Conservation (phyloP, 1,284 basidiomycete genomes). For the Laetiporus sulphureus region DNA sequence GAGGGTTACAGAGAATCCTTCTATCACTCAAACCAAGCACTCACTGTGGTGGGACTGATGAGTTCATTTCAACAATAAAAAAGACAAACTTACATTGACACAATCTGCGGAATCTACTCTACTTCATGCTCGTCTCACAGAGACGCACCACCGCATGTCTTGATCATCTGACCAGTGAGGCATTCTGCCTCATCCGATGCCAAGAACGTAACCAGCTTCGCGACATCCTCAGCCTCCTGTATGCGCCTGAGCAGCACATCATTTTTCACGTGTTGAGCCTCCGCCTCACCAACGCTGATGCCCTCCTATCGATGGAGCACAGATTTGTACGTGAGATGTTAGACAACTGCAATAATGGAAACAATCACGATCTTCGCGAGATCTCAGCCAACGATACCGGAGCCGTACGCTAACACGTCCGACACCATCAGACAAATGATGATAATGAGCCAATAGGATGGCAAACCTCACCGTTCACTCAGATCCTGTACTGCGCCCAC, state of each 20-base stretch:
- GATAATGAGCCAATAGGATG: not conserved
- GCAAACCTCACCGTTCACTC: slow-evolving; percentile 24
- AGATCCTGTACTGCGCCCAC: slow-evolving; percentile 28
- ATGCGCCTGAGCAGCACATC: slow-evolving; percentile 26
- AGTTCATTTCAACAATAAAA: no score
- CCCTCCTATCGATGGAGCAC: slow-evolving; percentile 15
- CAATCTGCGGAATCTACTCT: no score
- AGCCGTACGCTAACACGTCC: slow-evolving; percentile 21
- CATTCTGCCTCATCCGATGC: slow-evolving; percentile 32
- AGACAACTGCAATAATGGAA: not conserved
- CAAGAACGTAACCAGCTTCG: slow-evolving; percentile 38
- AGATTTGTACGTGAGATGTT: no score
- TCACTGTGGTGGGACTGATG: no score
- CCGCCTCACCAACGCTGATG: slow-evolving; percentile 25
- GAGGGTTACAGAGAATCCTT: no score
- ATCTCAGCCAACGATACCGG: slow-evolving; percentile 28
- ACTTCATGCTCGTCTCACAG: no score
- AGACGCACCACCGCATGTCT: slow-evolving; percentile 28
- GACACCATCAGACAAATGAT: not conserved
- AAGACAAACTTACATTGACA: no score
- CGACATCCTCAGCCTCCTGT: slow-evolving; percentile 33
- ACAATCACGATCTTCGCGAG: slow-evolving; percentile 22
- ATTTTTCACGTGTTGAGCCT: slow-evolving; percentile 25
- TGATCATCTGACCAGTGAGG: slow-evolving; percentile 34
- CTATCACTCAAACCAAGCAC: no score